Evolutionary conservation across 805 yeast genomes (phyloP).

Genomic region (Candida oleophila): DNA sequence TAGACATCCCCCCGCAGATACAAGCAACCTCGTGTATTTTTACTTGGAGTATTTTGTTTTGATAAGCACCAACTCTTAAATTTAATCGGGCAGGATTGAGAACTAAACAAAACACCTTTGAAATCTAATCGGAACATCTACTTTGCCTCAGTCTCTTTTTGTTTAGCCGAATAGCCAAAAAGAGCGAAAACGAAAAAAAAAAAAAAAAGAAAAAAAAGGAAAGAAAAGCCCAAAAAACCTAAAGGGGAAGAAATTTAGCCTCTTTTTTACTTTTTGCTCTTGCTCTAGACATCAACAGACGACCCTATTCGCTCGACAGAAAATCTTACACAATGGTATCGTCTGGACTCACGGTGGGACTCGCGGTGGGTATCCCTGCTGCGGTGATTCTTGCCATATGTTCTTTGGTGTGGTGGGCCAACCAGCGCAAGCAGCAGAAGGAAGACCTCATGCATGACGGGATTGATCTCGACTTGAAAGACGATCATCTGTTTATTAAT

Average conservation of each 20-base stretch:
- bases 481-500: slow-evolving; percentile 33
- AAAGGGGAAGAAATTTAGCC: not conserved
- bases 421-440: slow-evolving; percentile 26
- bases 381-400: slow-evolving; percentile 25
- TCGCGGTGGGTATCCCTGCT: slow-evolving; percentile 42
- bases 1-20: too few relatives aligned
- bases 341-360: slow-evolving; percentile 36
- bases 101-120: too few relatives aligned
- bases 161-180: not conserved
- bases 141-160: too few relatives aligned
- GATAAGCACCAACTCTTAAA: too few relatives aligned
- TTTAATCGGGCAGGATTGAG: too few relatives aligned
- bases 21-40: too few relatives aligned
- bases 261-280: not conserved
- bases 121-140: not conserved
- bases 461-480: slow-evolving; percentile 35
- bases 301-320: not conserved
- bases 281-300: not conserved
- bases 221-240: not conserved
- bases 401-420: slow-evolving; percentile 26
- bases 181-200: not conserved
- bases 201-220: too few relatives aligned
- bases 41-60: too few relatives aligned
- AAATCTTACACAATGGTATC: slow-evolving; percentile 13
- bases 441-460: slow-evolving; percentile 31